These are phyloP conservation scores for Auricularia sp. DNA, from an alignment of 768 basidiomycete genomes.

Conservation along the genomic window DNA sequence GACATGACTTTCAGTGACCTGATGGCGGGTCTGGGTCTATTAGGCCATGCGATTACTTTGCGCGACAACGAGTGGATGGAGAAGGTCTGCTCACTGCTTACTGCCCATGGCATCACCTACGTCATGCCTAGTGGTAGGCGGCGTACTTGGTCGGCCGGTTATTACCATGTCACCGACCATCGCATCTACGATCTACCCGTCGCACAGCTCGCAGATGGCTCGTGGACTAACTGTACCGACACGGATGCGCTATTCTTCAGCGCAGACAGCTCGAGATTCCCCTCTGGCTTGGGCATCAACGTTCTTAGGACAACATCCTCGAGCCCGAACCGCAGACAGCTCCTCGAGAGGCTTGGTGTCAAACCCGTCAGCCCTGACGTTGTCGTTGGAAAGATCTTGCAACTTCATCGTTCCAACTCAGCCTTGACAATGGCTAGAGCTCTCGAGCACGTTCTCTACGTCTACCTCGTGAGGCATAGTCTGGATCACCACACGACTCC, in stretches of 20 bases:
- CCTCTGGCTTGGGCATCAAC: neutral
- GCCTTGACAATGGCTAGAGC: neutral
- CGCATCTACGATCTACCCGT: neutral
- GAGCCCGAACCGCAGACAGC: neutral
- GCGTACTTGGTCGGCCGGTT: neutral
- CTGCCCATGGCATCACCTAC: neutral
- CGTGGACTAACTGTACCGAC: neutral
- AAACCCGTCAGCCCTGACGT: neutral
- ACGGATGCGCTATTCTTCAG: neutral
- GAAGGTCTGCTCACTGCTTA: neutral
- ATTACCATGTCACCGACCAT: neutral
- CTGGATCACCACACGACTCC: neutral
- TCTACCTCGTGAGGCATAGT: neutral
- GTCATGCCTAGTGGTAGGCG: neutral
- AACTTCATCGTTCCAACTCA: neutral
- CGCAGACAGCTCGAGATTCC: neutral
- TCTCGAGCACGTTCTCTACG: neutral
- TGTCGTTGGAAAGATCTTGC: neutral
- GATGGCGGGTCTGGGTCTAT: neutral
- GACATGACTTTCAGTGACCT: neutral
- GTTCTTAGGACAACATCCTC: neutral
- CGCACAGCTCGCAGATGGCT: neutral
- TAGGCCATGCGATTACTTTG: neutral
- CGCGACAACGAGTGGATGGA: neutral
- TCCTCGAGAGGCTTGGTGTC: neutral